Evolutionary conservation across 2,329 filamentous ascomycete species (phyloP).

Genomic region (Thermomyces lanuginosus): DNA sequence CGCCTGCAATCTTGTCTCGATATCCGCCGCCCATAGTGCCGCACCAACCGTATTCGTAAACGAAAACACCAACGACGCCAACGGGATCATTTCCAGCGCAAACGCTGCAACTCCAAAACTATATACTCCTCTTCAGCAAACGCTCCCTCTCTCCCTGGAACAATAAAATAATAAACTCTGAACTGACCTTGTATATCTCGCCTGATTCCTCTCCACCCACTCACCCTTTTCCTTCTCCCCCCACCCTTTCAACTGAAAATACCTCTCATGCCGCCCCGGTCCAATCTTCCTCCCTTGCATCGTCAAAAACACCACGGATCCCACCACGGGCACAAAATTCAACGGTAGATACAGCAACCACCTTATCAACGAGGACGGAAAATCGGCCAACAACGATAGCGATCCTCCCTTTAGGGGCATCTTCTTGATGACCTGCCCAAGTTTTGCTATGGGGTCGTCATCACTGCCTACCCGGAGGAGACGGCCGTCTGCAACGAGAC

Average conservation of each 20-base stretch:
- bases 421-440: slow-evolving; percentile 41
- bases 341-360: slow-evolving; percentile 77
- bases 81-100: slow-evolving; percentile 67
- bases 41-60: slow-evolving; percentile 89
- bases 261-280: slow-evolving; percentile 44
- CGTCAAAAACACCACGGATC: slow-evolving; percentile 63
- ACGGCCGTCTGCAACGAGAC: slow-evolving; percentile 57
- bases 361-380: slow-evolving; percentile 49
- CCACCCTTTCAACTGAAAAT: slow-evolving; percentile 88
- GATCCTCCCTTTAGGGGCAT: slow-evolving; percentile 37
- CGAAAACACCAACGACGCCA: slow-evolving; percentile 66
- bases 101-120: slow-evolving; percentile 61
- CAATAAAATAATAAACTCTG: slow-evolving; percentile 4
- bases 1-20: too few species aligned
- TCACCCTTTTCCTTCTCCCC: slow-evolving; percentile 44
- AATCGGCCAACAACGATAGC: too few species aligned
- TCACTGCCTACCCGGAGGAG: slow-evolving; percentile 43
- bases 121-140: not conserved
- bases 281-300: slow-evolving; percentile 49
- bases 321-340: slow-evolving; percentile 83
- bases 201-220: slow-evolving; percentile 54
- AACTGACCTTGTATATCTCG: slow-evolving; percentile 64
- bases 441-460: slow-evolving; percentile 35
- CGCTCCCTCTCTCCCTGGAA: not conserved
- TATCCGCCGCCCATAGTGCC: slow-evolving; percentile 83